These are phyloP conservation scores for Auricularia auricula-judae DNA, from an alignment of 768 basidiomycete genomes.

Conservation along the genomic window DNA sequence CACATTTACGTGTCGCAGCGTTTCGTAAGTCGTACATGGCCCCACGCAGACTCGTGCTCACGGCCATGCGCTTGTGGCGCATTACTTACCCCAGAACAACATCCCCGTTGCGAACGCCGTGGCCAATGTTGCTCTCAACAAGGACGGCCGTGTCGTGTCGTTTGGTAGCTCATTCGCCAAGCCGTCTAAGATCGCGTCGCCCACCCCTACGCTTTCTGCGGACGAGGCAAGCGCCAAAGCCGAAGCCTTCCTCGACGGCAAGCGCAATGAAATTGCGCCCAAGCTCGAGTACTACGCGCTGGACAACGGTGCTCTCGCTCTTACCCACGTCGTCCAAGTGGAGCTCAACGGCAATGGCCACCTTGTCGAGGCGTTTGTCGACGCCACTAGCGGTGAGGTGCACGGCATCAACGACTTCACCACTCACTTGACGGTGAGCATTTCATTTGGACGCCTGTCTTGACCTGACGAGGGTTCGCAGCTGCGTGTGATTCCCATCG, in stretches of 20 bases:
- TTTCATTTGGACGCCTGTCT: neutral
- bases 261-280: slow-evolving; percentile 28
- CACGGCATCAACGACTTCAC: slow-evolving; percentile 45
- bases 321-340: slow-evolving; percentile 33
- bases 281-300: slow-evolving; percentile 31
- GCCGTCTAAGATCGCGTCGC: slow-evolving; percentile 21
- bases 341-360: slow-evolving; percentile 29
- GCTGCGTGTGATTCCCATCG: slow-evolving; percentile 36
- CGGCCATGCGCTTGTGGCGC: neutral
- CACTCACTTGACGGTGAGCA: slow-evolving; percentile 28
- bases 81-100: slow-evolving; percentile 16
- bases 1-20: neutral
- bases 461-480: neutral
- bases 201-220: slow-evolving; percentile 26
- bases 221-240: slow-evolving; percentile 26
- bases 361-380: slow-evolving; percentile 50
- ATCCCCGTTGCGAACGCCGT: slow-evolving; percentile 29
- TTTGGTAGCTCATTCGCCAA: slow-evolving; percentile 38
- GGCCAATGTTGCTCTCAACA: slow-evolving; percentile 34
- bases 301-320: slow-evolving; percentile 26
- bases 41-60: neutral
- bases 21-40: neutral
- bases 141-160: slow-evolving; percentile 27
- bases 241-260: slow-evolving; percentile 28
- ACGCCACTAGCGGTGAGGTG: slow-evolving; percentile 42